Evolutionary conservation across 345 rosid genomes (phyloP), one percentile per base, ranked within the genome.

Genomic region (Ceriops tagal): DNA sequence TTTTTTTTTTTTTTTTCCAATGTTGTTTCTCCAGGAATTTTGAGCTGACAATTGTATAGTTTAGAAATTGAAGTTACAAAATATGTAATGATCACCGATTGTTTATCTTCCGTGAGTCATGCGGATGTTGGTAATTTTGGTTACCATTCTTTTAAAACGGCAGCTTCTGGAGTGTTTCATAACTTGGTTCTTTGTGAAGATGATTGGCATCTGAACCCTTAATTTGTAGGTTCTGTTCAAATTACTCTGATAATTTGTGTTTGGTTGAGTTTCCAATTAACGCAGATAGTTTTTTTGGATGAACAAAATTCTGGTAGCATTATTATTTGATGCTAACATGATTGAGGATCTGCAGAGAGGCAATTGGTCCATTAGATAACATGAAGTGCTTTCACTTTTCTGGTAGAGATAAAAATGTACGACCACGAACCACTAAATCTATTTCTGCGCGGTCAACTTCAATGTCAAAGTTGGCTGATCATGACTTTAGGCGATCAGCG

Each of bases 381-480:
- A 89, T 93, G 98, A 88, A 86, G 85, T 93, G 97, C 63, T 86
- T 89, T 70, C 62, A 82, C 74, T 86, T 85, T 61, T 55, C 64
- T 3, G 74, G 31, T 65, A 67, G 71, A 73, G 92, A 81, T 31
- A 86, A 85, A 52, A 70, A 81, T 75, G 79, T 75, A 59, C 89
- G 83, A 68, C 77, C 80, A 30, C 86, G 76, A 79, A 71, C 77
- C 1, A 64, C 71, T 15, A 88, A 87, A 75, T 88, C 87, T 37
- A 67, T 65, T 68, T 89, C 90, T 34, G 75, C 62, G 24, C 86
- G 63, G 5, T 81, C 58, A 55, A 21, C 11, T n/a, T 75, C 75
- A 51, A 70, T 63, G 69, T 86, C 37, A 20, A 77, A 65, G 75
- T 86, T 91, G 6, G 73, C 78, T 46, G 91, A 87, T 58, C 78